Evolutionary conservation across 805 yeast species (phyloP).

Genomic region (Jamesozyma jinghongensis): DNA sequence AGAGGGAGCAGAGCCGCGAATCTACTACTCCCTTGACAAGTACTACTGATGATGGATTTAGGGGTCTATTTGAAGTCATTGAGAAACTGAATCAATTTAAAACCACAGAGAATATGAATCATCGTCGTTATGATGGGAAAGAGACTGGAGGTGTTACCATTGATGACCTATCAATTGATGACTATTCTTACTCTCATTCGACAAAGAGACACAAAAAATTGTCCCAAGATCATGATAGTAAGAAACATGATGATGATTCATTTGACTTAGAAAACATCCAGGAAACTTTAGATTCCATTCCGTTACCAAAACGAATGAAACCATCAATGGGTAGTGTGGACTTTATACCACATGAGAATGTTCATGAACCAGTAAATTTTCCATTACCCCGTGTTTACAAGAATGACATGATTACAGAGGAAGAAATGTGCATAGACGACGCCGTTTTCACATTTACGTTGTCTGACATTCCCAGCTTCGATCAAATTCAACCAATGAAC

Average conservation of each 20-base stretch:
- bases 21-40: constrained; percentile 18
- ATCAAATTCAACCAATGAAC: constrained; percentile 9
- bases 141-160: not conserved
- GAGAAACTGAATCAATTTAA: not conserved
- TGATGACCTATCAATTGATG: constrained; percentile 9
- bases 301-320: constrained; percentile 5
- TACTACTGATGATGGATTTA: not conserved
- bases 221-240: not conserved
- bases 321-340: constrained; percentile 1
- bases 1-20: constrained; percentile 11
- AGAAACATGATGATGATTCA: constrained; percentile 7
- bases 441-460: constrained; percentile 6
- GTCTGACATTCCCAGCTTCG: constrained; percentile 18
- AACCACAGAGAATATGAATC: not conserved
- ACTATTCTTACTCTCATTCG: not conserved
- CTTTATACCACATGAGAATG: constrained; percentile 6
- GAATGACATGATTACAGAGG: constrained; percentile 10
- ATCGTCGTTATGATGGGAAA: not conserved
- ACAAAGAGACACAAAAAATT: not conserved
- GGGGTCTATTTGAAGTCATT: constrained; percentile 1
- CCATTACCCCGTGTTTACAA: constrained; percentile 23
- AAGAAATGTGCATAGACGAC: constrained; percentile 9
- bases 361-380: constrained; percentile 25
- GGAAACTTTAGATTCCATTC: constrained; percentile 17
- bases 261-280: constrained; percentile 23